Conservation (phyloP, 345 rosid species). For the Noccaea bulbosa region DNA sequence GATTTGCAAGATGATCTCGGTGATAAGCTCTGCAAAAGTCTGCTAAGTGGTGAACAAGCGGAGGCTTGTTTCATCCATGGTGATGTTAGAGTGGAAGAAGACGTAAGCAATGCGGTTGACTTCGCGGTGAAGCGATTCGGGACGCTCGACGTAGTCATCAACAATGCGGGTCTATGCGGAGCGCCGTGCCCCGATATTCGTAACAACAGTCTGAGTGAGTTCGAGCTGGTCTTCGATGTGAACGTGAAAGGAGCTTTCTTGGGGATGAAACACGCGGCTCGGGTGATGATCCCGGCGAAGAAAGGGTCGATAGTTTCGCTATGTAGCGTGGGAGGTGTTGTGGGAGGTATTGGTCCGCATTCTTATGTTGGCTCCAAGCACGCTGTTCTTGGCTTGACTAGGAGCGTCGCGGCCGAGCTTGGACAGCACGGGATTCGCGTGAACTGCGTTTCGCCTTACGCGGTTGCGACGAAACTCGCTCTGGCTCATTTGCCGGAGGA, state of each 20-base stretch:
- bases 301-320: conserved; percentile 69
- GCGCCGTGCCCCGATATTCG: conserved; percentile 76
- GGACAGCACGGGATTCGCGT: conserved; percentile 90
- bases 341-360: conserved; percentile 82
- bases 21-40: conserved; percentile 48
- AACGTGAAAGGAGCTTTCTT: conserved; percentile 83
- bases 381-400: conserved; percentile 76
- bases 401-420: conserved; percentile 86
- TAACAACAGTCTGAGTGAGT: conserved; percentile 49
- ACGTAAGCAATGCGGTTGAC: conserved; percentile 68
- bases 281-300: conserved; percentile 68
- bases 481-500: conserved; percentile 77
- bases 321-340: conserved; percentile 61
- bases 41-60: conserved; percentile 47
- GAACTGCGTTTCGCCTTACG: conserved; percentile 95
- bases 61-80: conserved; percentile 61
- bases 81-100: conserved; percentile 73
- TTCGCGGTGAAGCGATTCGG: conserved; percentile 60
- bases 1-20: conserved; percentile 76
- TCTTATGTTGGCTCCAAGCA: conserved; percentile 86
- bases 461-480: conserved; percentile 61
- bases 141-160: conserved; percentile 70
- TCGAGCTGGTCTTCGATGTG: conserved; percentile 67
- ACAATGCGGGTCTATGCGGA: conserved; percentile 79
- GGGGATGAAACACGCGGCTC: conserved; percentile 92